Evolutionary conservation across 2,329 filamentous ascomycete genomes (phyloP).

Genomic region (Trichoderma polysporum): DNA sequence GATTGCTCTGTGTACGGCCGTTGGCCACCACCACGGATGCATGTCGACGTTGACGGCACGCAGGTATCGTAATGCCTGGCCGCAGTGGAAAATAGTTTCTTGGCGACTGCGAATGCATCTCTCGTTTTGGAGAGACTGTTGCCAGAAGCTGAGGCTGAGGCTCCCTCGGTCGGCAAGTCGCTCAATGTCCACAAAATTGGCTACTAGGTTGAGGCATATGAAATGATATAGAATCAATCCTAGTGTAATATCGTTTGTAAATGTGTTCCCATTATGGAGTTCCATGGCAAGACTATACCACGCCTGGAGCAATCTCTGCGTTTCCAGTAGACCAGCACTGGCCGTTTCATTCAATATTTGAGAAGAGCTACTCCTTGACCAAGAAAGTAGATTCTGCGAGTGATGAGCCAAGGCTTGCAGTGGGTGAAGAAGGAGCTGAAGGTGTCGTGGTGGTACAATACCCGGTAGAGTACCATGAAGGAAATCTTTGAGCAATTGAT

Average conservation of each 20-base stretch:
- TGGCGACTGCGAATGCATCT: slow-evolving; percentile 63
- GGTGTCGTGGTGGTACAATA: neutral
- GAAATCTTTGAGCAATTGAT: slow-evolving; percentile 5
- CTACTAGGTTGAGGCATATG: slow-evolving; percentile 66
- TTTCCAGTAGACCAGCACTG: slow-evolving; percentile 60
- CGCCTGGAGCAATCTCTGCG: slow-evolving; percentile 60
- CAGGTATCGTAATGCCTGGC: slow-evolving; percentile 63
- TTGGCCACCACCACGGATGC: slow-evolving; percentile 70
- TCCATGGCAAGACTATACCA: slow-evolving; percentile 65
- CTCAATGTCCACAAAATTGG: slow-evolving; percentile 67
- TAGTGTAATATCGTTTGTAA: neutral
- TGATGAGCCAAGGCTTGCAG: slow-evolving; percentile 54
- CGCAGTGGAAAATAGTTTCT: slow-evolving; percentile 65
- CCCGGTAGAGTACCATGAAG: neutral
- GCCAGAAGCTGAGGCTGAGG: slow-evolving; percentile 56
- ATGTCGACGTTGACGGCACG: slow-evolving; percentile 58
- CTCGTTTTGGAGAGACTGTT: slow-evolving; percentile 56
- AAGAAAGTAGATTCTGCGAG: neutral
- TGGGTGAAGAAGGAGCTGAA: slow-evolving; percentile 47
- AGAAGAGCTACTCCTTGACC: slow-evolving; percentile 44
- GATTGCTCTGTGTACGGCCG: slow-evolving; percentile 65
- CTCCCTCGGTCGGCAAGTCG: slow-evolving; percentile 61
- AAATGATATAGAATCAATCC: slow-evolving; percentile 66
- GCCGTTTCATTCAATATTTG: slow-evolving; percentile 45
- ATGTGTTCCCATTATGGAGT: neutral